These are phyloP conservation scores for Citrullus amarus DNA, from an alignment of 306 rosid species.

Conservation along the genomic window DNA sequence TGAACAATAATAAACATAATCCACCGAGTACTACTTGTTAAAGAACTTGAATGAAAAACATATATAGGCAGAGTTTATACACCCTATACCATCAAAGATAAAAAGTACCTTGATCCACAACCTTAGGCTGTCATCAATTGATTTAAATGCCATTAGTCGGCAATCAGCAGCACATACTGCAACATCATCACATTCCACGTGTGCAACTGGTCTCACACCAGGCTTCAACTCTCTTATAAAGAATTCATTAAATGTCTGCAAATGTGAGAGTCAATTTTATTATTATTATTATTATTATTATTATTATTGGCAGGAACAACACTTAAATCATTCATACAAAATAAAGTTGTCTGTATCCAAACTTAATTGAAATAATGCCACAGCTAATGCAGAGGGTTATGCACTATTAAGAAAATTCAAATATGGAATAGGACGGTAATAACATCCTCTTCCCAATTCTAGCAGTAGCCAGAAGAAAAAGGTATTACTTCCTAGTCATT, in stretches of 20 bases:
- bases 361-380: neutral
- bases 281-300: neutral
- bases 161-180: constrained; percentile 90
- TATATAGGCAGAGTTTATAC: neutral
- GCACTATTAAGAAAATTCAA: neutral
- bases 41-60: neutral
- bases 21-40: neutral
- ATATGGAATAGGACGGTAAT: neutral
- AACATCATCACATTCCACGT: constrained; percentile 47
- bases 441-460: neutral
- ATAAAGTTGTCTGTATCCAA: neutral
- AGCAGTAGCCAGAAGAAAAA: neutral
- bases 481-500: neutral
- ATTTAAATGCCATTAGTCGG: constrained; percentile 76
- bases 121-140: constrained; percentile 64
- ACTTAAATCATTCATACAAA: neutral
- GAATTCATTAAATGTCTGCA: constrained; percentile 91
- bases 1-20: neutral
- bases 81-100: neutral
- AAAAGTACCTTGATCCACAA: constrained; percentile 90
- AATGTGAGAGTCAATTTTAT: constrained; percentile 10
- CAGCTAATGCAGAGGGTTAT: neutral
- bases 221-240: constrained; percentile 82
- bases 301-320: neutral
- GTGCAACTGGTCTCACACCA: constrained; percentile 65